A percentile compares a stretch with the other conserved stretches of the same genome.
Evolutionary conservation across 768 basidiomycete species (phyloP).

Genomic region (Rhizopogon vinicolor): DNA sequence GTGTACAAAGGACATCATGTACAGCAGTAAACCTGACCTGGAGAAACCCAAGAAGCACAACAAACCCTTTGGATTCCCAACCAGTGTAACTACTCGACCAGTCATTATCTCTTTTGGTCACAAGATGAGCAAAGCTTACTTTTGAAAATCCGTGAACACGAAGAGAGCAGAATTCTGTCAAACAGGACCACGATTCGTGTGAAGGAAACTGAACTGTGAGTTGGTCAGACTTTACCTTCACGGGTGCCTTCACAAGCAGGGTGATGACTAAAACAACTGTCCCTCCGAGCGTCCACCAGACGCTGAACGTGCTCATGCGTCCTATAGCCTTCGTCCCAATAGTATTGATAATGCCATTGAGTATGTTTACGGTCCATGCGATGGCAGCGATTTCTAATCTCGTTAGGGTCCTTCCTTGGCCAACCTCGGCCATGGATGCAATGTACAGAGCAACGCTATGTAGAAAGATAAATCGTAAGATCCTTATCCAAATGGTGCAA

Average conservation of each 20-base stretch:
- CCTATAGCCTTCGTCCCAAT: constrained; percentile 54
- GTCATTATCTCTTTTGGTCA: neutral
- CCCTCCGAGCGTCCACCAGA: constrained; percentile 61
- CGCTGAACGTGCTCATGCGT: constrained; percentile 48
- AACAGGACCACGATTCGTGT: neutral
- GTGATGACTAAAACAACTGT: constrained; percentile 54
- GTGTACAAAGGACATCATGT: neutral
- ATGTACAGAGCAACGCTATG: constrained; percentile 47
- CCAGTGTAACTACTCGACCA: constrained; percentile 39
- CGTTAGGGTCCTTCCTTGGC: constrained; percentile 37
- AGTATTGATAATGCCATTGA: constrained; percentile 51
- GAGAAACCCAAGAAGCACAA: constrained; percentile 47
- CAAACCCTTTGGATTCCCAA: constrained; percentile 44
- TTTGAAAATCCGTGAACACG: constrained; percentile 49
- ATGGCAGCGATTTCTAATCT: constrained; percentile 47
- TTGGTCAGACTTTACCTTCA: constrained; percentile 32
- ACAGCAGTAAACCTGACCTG: constrained; percentile 24
- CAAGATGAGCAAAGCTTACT: constrained; percentile 22
- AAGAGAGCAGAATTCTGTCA: constrained; percentile 39
- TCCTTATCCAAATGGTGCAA: neutral
- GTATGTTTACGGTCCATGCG: constrained; percentile 54
- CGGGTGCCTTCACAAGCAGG: constrained; percentile 51
- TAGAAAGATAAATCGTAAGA: neutral
- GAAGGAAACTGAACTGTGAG: neutral
- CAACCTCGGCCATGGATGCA: constrained; percentile 50